Conservation (phyloP, 306 rosid species). For the Cucurbita maxima region DNA sequence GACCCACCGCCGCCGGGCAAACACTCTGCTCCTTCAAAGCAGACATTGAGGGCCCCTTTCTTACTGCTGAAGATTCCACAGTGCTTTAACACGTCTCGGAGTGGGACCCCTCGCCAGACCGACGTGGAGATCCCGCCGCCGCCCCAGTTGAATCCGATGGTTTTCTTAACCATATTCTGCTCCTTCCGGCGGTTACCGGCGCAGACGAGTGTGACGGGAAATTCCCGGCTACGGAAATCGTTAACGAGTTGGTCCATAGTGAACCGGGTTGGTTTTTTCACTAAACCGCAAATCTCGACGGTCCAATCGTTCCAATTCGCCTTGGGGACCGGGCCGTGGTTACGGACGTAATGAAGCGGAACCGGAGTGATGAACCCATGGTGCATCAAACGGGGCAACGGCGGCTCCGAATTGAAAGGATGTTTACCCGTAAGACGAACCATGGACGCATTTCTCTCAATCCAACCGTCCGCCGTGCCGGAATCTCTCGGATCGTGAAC, state of each 20-base stretch:
- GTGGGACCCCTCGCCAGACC: slow-evolving; percentile 54
- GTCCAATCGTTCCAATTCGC: slow-evolving; percentile 54
- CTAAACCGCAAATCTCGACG: slow-evolving; percentile 57
- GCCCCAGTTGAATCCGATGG: slow-evolving; percentile 77
- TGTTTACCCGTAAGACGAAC: slow-evolving; percentile 72
- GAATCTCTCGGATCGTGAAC: slow-evolving; percentile 41
- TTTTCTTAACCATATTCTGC: slow-evolving; percentile 62
- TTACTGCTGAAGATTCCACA: slow-evolving; percentile 34
- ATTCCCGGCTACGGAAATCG: slow-evolving; percentile 34
- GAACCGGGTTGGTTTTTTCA: slow-evolving; percentile 29
- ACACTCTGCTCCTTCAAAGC: slow-evolving; percentile 64
- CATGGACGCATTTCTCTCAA: slow-evolving; percentile 38
- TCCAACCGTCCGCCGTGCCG: slow-evolving; percentile 59
- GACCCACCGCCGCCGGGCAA: slow-evolving; percentile 74
- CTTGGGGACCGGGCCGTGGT: slow-evolving; percentile 55
- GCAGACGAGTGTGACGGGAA: slow-evolving; percentile 49
- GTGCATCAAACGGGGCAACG: slow-evolving; percentile 49
- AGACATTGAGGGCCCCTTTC: slow-evolving; percentile 42
- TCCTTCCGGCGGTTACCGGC: slow-evolving; percentile 71
- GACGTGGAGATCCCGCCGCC: slow-evolving; percentile 49
- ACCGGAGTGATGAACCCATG: slow-evolving; percentile 76
- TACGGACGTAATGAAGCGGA: slow-evolving; percentile 67
- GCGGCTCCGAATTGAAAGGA: slow-evolving; percentile 63
- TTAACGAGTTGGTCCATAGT: slow-evolving; percentile 41
- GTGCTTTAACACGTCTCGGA: slow-evolving; percentile 28